phyloP scores from a whole-genome alignment of 1,139 yeast genomes.

The Scheffersomyces parashehatae region DNA sequence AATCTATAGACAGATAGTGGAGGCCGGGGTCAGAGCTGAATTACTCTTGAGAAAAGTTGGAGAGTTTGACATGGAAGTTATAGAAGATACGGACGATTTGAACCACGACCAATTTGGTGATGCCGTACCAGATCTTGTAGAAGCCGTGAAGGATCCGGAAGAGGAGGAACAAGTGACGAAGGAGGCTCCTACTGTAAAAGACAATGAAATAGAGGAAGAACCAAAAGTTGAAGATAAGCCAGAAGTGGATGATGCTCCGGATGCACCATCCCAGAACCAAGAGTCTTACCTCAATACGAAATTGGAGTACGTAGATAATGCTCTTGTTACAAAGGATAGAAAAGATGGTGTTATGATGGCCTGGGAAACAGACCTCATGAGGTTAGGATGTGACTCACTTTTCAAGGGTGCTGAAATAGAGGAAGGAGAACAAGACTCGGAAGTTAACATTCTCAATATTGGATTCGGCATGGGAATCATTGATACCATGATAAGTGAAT shows the following conservation, averaged over 20 bases:
- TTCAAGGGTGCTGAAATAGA: constrained; percentile 39
- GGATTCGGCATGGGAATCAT: constrained; percentile 98
- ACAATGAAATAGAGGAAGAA: constrained; percentile 6
- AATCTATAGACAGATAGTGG: constrained; percentile 59
- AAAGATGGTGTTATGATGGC: constrained; percentile 97
- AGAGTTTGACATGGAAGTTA: constrained; percentile 51
- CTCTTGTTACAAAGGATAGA: constrained; percentile 68
- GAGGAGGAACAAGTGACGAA: constrained; percentile 9
- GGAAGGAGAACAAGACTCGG: constrained; percentile 35
- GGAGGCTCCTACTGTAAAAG: constrained; percentile 1
- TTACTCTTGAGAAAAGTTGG: constrained; percentile 70
- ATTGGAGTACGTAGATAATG: constrained; percentile 68
- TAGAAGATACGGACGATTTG: constrained; percentile 31
- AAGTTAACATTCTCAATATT: constrained; percentile 66
- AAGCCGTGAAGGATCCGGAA: constrained; percentile 15
- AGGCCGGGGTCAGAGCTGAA: constrained; percentile 92
- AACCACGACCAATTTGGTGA: constrained; percentile 19
- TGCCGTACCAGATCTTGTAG: constrained; percentile 6
- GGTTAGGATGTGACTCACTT: constrained; percentile 70
- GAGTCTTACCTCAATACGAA: constrained; percentile 64
- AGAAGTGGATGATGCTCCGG: constrained; percentile 12
- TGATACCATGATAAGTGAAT: constrained; percentile 69
- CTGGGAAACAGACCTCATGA: constrained; percentile 89
- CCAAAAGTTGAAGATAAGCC: constrained; percentile 2
- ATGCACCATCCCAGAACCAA: constrained; percentile 68